Evolutionary conservation across 495 filamentous ascomycete species (phyloP), one percentile per base, ranked within the genome.

Genomic region (Penicillium coffeae): DNA sequence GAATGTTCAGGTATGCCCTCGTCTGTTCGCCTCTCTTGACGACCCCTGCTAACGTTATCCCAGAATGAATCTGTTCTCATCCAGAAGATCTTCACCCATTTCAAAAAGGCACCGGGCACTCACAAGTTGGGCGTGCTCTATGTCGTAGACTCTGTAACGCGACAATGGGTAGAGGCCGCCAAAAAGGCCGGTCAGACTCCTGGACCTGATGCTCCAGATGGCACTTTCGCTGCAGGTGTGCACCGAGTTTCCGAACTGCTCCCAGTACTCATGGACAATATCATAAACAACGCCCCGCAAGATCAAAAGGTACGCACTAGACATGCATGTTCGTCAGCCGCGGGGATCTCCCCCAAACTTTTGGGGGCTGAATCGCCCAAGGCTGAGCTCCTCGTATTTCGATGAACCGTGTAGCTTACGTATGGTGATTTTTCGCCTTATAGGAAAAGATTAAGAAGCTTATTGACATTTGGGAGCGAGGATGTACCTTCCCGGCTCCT

Each of bases 81-180:
- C 61, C 89, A 95, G 63, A 96, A 95, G 63, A 84, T 98, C 61
- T 95, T 87, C 75, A 91, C 89, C 32, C 90, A 96, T 61, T 95
- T 96, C 85, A 96, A 94, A 71, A 95, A 90, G 74, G 84, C 90
- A 54, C 91, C 90, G 38, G 81, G 81, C 60, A 92, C 90, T 64
- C 91, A 97, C 81, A 98, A 98, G 75, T 77, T 98, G 75, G 93
- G 93, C 70, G 90, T 96, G 63, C 85, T 98, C 75, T 98, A 98
- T 85, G 90, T 97, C 75, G 89, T 98, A 94, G 94, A 98, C 80
- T 95, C 91, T 79, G 90, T 98, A 84, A 90, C 90, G 67, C 88
- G 93, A 71, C 89, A 91, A 73, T 98, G 94, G 90, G 82, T 95
- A 81, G 91, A 98, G 68, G 86, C 88, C 67, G 94, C 93, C 53